Percentiles rank a stretch among this genome's conserved stretches.
phyloP scores from a whole-genome alignment of 1,139 yeast species.

The Suhomyces bribrorum region DNA sequence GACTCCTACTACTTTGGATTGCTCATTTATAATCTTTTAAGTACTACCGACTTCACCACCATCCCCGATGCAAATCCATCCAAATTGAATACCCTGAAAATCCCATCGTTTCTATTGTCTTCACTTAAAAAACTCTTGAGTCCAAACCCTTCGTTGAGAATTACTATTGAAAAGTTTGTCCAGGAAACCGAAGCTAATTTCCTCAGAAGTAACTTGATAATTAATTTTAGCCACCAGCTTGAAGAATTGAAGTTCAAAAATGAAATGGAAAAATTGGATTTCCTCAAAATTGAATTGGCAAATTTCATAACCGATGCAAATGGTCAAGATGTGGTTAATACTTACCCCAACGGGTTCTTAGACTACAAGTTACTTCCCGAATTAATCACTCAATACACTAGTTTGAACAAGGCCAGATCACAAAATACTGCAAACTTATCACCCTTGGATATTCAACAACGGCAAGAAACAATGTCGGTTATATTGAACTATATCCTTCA shows the following conservation, averaged over 20 bases:
- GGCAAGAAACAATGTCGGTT: conserved; percentile 43
- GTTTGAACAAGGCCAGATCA: conserved; percentile 23
- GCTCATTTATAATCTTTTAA: conserved; percentile 51
- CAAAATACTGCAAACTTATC: conserved; percentile 25
- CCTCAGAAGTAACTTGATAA: conserved; percentile 42
- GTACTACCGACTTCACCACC: conserved; percentile 19
- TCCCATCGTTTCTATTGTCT: conserved; percentile 14
- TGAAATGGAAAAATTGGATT: conserved; percentile 52
- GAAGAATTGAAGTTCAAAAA: conserved; percentile 53
- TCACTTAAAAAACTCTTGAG: conserved; percentile 26
- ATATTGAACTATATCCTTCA: conserved; percentile 50
- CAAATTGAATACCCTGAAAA: conserved; percentile 5
- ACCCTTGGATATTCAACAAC: conserved; percentile 31
- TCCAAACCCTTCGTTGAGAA: conserved; percentile 40
- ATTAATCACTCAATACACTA: conserved; percentile 41
- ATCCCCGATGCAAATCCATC: conserved; percentile 9
- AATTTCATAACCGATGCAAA: conserved; percentile 21
- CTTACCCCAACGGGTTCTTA: conserved; percentile 60
- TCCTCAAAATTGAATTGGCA: conserved; percentile 50
- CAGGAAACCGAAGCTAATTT: conserved; percentile 41
- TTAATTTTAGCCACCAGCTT: conserved; percentile 50
- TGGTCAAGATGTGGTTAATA: conserved; percentile 20
- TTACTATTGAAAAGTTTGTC: conserved; percentile 51
- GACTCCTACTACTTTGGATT: conserved; percentile 69
- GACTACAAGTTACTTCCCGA: conserved; percentile 71